A percentile compares a stretch with the other conserved stretches of the same genome.
These are phyloP conservation scores for Aschersonia sp. DNA, from an alignment of 2,329 filamentous ascomycete species.

Conservation along the genomic window DNA sequence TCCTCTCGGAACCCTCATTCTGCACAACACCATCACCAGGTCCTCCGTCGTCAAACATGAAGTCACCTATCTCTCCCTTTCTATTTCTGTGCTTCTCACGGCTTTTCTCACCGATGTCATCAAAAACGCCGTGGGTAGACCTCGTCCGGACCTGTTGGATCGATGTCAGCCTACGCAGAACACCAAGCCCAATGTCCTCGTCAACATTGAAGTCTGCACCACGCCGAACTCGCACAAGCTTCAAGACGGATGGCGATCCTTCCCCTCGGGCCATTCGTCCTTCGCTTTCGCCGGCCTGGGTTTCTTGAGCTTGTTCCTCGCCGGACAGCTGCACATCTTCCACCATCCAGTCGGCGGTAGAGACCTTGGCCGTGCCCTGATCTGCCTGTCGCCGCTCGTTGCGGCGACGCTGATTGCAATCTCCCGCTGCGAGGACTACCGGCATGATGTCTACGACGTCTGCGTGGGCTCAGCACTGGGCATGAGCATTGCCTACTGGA, in stretches of 20 bases:
- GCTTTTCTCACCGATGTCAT: constrained; percentile 77
- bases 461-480: constrained; percentile 46
- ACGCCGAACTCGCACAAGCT: constrained; percentile 52
- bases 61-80: constrained; percentile 67
- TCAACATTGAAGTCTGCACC: constrained; percentile 58
- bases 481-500: constrained; percentile 46
- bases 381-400: constrained; percentile 43
- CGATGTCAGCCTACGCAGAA: constrained; percentile 57
- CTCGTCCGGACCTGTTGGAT: constrained; percentile 48
- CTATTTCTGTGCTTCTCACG: constrained; percentile 62
- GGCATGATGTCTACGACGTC: constrained; percentile 59
- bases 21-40: constrained; percentile 47
- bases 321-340: constrained; percentile 49
- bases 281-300: constrained; percentile 70
- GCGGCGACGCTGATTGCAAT: constrained; percentile 55
- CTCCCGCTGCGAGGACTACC: constrained; percentile 53
- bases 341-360: constrained; percentile 26
- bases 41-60: constrained; percentile 67
- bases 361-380: constrained; percentile 39
- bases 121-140: constrained; percentile 76
- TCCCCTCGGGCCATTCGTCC: constrained; percentile 66
- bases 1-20: constrained; percentile 51
- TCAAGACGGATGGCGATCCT: constrained; percentile 74
- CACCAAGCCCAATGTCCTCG: constrained; percentile 35
- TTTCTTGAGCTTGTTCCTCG: constrained; percentile 56